A percentile compares a stretch with the other conserved stretches of the same genome.
These are phyloP conservation scores for Tremellales sp. DNA, from an alignment of 1,284 basidiomycete genomes.

Conservation along the genomic window DNA sequence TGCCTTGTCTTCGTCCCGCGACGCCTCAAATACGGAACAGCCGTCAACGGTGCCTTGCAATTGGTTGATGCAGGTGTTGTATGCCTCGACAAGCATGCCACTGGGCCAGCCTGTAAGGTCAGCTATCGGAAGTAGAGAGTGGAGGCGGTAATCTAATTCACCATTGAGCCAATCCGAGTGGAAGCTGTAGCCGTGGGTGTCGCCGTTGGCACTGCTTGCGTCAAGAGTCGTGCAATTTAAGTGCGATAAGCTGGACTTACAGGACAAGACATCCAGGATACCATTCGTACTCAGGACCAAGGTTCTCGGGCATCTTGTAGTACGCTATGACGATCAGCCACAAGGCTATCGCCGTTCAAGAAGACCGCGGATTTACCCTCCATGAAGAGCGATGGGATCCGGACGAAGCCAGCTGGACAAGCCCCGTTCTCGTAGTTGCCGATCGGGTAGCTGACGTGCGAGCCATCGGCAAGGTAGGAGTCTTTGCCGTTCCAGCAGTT, in stretches of 20 bases:
- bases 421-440: slow-evolving; percentile 19
- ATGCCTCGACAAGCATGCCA: slow-evolving; percentile 20
- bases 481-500: slow-evolving; percentile 48
- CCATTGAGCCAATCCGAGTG: slow-evolving; percentile 30
- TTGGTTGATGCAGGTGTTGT: slow-evolving; percentile 11
- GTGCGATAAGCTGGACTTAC: slow-evolving; percentile 6
- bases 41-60: slow-evolving; percentile 5
- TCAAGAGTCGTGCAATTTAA: neutral
- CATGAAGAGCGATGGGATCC: slow-evolving; percentile 22
- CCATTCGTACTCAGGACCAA: slow-evolving; percentile 26
- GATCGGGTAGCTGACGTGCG: slow-evolving; percentile 37
- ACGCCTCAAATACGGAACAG: slow-evolving; percentile 11
- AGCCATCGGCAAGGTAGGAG: slow-evolving; percentile 32
- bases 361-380: slow-evolving; percentile 13
- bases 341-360: too few species aligned
- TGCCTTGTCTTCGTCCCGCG: slow-evolving; percentile 4
- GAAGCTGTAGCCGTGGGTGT: slow-evolving; percentile 17
- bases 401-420: slow-evolving; percentile 16
- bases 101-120: slow-evolving; percentile 13
- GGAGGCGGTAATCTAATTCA: neutral
- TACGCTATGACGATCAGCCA: slow-evolving; percentile 6
- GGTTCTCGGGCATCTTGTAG: slow-evolving; percentile 8
- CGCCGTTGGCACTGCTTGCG: slow-evolving; percentile 18
- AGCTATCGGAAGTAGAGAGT: neutral
- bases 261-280: slow-evolving; percentile 28